Conservation (phyloP, 2,329 filamentous ascomycete genomes). For the Talaromyces sp. region DNA sequence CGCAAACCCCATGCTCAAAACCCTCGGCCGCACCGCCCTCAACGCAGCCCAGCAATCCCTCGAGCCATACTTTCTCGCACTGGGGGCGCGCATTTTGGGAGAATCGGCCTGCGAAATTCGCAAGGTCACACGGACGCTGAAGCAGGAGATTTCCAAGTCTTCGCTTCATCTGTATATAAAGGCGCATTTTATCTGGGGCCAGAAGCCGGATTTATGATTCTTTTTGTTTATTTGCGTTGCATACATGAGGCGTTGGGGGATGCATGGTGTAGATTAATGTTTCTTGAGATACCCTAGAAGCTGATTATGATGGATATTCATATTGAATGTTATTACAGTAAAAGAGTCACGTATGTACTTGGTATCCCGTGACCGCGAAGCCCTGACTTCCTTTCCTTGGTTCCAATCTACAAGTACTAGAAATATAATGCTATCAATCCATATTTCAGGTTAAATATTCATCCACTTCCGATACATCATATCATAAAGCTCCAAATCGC, state of each 20-base stretch:
- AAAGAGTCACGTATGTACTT: not conserved
- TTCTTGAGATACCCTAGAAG: not conserved
- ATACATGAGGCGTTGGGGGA: not conserved
- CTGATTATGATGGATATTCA: not conserved
- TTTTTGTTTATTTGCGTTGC: not conserved
- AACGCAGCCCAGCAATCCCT: constrained; percentile 17
- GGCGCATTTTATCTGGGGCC: constrained; percentile 12
- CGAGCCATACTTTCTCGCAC: constrained; percentile 17
- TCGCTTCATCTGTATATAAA: constrained; percentile 21
- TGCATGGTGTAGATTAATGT: not conserved
- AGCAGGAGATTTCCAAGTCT: constrained; percentile 21
- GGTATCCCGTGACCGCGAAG: not conserved
- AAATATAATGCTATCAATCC: too few relatives aligned
- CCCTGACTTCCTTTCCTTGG: not conserved
- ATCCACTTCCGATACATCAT: constrained; percentile 27
- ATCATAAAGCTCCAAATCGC: constrained; percentile 31
- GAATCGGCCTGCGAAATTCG: constrained; percentile 22
- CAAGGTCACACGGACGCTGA: constrained; percentile 23
- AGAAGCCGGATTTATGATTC: not conserved
- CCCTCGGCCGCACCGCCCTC: constrained; percentile 34
- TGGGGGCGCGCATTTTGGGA: constrained; percentile 20
- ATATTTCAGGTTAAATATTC: too few relatives aligned
- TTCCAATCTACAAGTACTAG: too few relatives aligned
- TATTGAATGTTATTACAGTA: not conserved
- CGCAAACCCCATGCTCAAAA: constrained; percentile 22